Percentiles rank a stretch among this genome's conserved stretches.
Evolutionary conservation across 352 stramenopile species (phyloP).

Genomic region (Pythium volutum): DNA sequence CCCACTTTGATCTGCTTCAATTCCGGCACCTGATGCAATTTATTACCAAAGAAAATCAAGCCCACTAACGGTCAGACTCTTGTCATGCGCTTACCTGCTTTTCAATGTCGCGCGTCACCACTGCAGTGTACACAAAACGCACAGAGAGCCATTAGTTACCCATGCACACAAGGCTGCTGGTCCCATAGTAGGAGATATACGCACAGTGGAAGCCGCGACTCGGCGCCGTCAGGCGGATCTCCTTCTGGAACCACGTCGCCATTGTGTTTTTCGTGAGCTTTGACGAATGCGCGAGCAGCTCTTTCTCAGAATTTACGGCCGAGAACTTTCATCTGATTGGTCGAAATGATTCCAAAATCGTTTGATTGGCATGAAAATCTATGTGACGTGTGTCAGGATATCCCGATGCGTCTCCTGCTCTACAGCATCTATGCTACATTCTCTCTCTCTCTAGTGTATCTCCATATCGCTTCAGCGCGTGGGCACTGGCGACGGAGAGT

Average conservation of each 20-base stretch:
- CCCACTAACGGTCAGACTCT: no score
- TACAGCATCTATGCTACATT: not conserved
- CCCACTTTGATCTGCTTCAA: slow-evolving; percentile 87
- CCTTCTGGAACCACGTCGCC: slow-evolving; percentile 84
- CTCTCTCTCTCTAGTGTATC: not conserved
- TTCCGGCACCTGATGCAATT: slow-evolving; percentile 45
- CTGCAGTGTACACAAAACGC: slow-evolving; percentile 22
- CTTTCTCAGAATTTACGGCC: not conserved
- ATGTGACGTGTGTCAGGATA: not conserved
- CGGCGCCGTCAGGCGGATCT: slow-evolving; percentile 78
- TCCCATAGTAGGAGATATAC: not conserved
- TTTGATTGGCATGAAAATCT: slow-evolving; percentile 10
- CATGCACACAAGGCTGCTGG: not conserved
- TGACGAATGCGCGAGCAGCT: not conserved
- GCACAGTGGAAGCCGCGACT: slow-evolving; percentile 79
- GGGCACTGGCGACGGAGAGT: slow-evolving; percentile 6
- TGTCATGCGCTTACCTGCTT: slow-evolving; percentile 49
- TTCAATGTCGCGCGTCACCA: slow-evolving; percentile 80
- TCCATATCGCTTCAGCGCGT: no score
- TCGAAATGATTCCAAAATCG: not conserved
- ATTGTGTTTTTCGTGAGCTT: slow-evolving; percentile 22
- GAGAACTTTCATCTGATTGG: slow-evolving; percentile 8
- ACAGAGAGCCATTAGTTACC: not conserved
- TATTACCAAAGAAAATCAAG: no score
- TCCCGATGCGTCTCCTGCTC: not conserved